Evolutionary conservation across 192 early-diverging fungal genomes (phyloP), one percentile per base, ranked within the genome.

Genomic region (Backusella tarrabulga): DNA sequence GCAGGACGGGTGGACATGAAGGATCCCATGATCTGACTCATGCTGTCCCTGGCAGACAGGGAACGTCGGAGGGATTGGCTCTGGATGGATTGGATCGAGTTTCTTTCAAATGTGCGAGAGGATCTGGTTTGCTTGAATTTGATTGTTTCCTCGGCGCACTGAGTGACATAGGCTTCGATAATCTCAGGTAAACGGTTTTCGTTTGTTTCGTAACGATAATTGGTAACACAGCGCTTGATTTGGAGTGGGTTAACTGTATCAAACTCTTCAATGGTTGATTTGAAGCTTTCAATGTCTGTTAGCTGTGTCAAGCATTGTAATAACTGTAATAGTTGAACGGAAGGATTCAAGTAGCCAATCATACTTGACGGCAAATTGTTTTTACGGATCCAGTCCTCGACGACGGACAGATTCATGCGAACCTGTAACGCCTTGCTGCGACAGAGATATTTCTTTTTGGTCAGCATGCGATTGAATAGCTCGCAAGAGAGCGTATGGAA

Each of bases 201-300:
- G 29, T 92, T 92, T n/a, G 95, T 92, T 79, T 99, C 97, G 80
- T 97, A 97, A 34, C 91, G 86, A 77, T 99, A 99, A 46, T 88
- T 86, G 15, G 85, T 85, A 67, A 97, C 89, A n/a, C 88, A 92
- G 1, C 91, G 87, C 71, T 92, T 90, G 34, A 95, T 86, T 77
- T 97, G 95, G 32, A 91, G 80, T 17, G 90, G 82, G 74, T 94
- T 94, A 34, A 95, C 85, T 32, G 83, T 54, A 63, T 90, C 87
- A 70, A 93, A 86, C 75, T 88, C 87, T 76, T 85, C 85, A 14
- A 90, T 89, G 9, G 91, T 92, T 63, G 95, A 91, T 67, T 95
- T 88, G 81, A 92, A 95, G 38, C 90, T 91, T 6, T 83, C 77
- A 21, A 97, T 88, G 42, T 92, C 90, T 1, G 87, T 85, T 12